Base-by-base conservation (phyloP, 2,329 filamentous ascomycete genomes). In the Neurospora sp. region DNA sequence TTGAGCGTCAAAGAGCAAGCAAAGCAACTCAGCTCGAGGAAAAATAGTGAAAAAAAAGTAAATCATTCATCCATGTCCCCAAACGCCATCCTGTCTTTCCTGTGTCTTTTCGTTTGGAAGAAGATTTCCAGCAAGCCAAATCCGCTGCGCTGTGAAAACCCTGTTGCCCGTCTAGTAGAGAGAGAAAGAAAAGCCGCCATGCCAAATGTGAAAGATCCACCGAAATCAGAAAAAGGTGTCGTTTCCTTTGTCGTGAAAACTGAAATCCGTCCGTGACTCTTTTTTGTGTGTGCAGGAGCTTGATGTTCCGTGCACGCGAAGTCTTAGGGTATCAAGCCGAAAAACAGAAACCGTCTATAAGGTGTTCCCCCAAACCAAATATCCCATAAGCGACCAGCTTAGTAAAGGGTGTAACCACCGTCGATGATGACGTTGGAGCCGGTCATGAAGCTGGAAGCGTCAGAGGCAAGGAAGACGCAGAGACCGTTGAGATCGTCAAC, bases 401-500 rank as follows among this genome's bases (percentile, higher is more conserved):
- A 87, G 80, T 85, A 89, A 76, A 87, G 85, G 66, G 87, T 89
- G 83, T 91, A 91, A 67, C 89, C 89, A 76, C 89, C 90, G 76
- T 92, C 90, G 72, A 91, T 91, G 77, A 89, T 81, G 80, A 90
- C 85, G 82, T 93, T 91, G 78, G 86, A 85, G 68, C 92, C 91
- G 42, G 91, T 94, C 90, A 93, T 92, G 83, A 91, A 94, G 75
- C 83, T 82, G 52, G 87, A 90, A 9, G 90, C 86, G 77, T 93
- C 91, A 7, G 88, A 91, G 33, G 90, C 90, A 38, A 94, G 85
- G 84, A 91, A 93, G 74, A 93, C 88, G 73, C 90, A 91, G 46
- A 93, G 85, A 70, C 90, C 90, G 81, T 93, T 93, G 73, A 94
- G 85, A 79, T 93, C 91, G 74, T 93, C 89, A 52, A 92, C 90